Conservation (phyloP, 441 rosid genomes). For the Syzygium syzygioides region DNA sequence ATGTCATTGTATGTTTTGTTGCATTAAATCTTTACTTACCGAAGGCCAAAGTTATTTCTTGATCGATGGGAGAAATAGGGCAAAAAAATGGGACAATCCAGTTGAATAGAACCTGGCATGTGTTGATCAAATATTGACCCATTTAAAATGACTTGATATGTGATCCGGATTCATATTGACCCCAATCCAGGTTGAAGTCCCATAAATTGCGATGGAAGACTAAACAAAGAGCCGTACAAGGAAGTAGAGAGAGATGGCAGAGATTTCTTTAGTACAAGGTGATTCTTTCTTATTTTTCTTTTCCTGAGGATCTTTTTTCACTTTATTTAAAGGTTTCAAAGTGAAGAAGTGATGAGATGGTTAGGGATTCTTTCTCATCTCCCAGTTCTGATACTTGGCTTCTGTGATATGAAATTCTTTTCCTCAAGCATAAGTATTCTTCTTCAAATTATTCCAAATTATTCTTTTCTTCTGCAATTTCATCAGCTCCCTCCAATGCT, state of each 20-base stretch:
- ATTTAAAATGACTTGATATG: not conserved
- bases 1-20: not conserved
- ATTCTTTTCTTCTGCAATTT: too few species aligned
- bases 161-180: not conserved
- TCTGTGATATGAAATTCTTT: too few species aligned
- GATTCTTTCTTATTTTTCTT: not conserved
- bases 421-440: too few species aligned
- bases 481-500: too few species aligned
- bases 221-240: too few species aligned
- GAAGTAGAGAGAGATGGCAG: not conserved
- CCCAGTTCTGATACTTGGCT: too few species aligned
- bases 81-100: not conserved
- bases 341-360: not conserved
- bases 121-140: rapidly evolving
- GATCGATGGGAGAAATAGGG: not conserved
- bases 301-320: not conserved
- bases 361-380: not conserved
- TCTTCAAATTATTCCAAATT: too few species aligned
- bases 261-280: not conserved
- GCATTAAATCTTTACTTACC: not conserved
- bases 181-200: not conserved
- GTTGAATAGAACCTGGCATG: rapidly evolving
- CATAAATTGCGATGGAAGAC: not conserved
- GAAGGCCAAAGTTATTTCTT: not conserved
- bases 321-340: not conserved